Evolutionary conservation across 768 basidiomycete species (phyloP), one percentile per base, ranked within the genome.

Genomic region (Rhodosporidiobolus sp.): DNA sequence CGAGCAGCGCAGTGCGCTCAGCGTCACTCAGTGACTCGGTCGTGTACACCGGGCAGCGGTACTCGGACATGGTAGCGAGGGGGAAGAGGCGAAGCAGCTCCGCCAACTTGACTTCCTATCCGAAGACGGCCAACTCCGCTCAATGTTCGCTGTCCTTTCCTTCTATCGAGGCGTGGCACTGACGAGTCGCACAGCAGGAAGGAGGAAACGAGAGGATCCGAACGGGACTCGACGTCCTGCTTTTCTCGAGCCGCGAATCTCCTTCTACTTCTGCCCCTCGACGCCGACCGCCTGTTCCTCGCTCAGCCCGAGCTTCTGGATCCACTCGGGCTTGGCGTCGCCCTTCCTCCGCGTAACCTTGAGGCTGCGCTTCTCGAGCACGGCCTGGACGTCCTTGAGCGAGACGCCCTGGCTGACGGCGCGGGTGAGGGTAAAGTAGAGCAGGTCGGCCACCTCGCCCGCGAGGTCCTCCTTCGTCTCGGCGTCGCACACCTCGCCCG

Each of bases 391-490:
- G 74, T 98, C 93, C 32, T 86, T 83, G 76, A 97, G 84, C 53
- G 85, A 84, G 26, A 98, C 92, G 0, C 94, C 95, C 8, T 87
- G 85, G 57, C 89, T 86, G 30, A 91, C 84, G 79, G 95, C 97
- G 75, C 89, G 88, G 30, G 90, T 87, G 77, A 99, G 82, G 1
- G 90, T 87, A 79, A 99, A 99, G 83, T 98, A 99, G 53, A 95
- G 78, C 32, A 99, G 84, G 82, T 99, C 96, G 1, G 94, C 95
- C 12, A 94, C 91, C 81, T 99, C 96, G 72, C 94, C 95, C 2
- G 94, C 90, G 24, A 96, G 83, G 43, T 97, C 91, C 59, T 90
- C 88, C 78, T 86, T 86, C 3, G 87, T 86, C 76, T 87, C 83
- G 12, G 83, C 83, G 26, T 85, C 85, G 80, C 93, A 95, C n/a